Conservation (phyloP, 805 yeast species). For the Starmerella stigmatis region DNA sequence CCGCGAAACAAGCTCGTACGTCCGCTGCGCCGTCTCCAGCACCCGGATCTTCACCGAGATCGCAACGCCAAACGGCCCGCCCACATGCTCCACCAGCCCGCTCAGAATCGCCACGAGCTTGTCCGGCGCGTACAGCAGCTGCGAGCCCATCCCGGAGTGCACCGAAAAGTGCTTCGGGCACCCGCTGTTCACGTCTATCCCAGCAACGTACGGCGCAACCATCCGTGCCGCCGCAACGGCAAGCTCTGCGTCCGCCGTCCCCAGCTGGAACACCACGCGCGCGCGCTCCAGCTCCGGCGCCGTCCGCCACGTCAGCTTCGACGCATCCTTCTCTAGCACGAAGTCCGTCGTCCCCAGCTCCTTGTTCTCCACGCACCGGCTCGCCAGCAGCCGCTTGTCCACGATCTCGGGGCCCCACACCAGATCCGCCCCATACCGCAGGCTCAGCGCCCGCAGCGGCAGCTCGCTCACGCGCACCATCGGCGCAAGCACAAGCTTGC, state of each 20-base stretch:
- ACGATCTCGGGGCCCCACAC: conserved; percentile 96
- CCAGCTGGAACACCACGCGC: conserved; percentile 76
- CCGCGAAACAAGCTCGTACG: conserved; percentile 48
- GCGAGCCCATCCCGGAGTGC: conserved; percentile 98
- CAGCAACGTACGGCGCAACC: conserved; percentile 78
- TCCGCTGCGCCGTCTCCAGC: conserved; percentile 50
- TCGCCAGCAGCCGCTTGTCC: conserved; percentile 68
- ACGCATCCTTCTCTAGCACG: conserved; percentile 33
- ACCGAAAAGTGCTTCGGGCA: conserved; percentile 94
- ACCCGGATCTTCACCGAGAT: conserved; percentile 86
- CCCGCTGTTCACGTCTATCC: conserved; percentile 89
- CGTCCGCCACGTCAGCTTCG: conserved; percentile 53
- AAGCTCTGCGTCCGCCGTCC: conserved; percentile 69
- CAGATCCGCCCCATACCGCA: conserved; percentile 80
- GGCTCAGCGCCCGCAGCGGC: conserved; percentile 72
- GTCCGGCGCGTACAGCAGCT: conserved; percentile 73
- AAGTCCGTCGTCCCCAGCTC: conserved; percentile 29
- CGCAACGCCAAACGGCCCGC: conserved; percentile 63
- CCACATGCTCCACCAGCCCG: conserved; percentile 66
- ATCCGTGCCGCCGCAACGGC: conserved; percentile 82
- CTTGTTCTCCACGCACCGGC: conserved; percentile 53
- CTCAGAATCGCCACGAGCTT: conserved; percentile 56
- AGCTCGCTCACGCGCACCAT: conserved; percentile 93
- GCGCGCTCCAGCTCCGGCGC: conserved; percentile 50
- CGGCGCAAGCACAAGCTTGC: conserved; percentile 82